Evolutionary conservation across 192 early-diverging fungal genomes (phyloP), one percentile per base, ranked within the genome.

Genomic region (Martensiomyces pterosporus): DNA sequence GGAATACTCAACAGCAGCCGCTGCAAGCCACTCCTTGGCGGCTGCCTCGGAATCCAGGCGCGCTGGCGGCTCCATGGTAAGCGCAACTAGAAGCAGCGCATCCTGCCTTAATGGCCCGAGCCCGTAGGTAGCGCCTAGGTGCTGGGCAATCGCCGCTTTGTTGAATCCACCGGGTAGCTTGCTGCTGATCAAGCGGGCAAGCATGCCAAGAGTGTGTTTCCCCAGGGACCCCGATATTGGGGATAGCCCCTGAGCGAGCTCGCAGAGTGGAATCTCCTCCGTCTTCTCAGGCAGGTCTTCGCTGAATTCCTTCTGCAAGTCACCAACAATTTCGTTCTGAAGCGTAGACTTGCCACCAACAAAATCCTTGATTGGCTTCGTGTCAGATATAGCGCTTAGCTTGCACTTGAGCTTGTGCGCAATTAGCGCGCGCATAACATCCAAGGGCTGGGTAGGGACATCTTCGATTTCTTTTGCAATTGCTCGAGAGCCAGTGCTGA

Each of bases 271-370:
- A 22, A 85, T 77, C 66, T 97, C 94, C 55, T 97, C 94, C 47
- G 90, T 79, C 73, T 92, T 93, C 47, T 97, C 94, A 24, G 91
- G 87, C 33, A 88, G 74, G 43, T 76, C 80, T 43, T 78, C 81
- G 39, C 81, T 82, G 73, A 94, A 93, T 71, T 97, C 94, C 57
- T 90, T 92, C 47, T 86, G 88, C 29, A 97, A 65, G 62, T 97
- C 94, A 64, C 94, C 94, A 47, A 94, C 75, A 26, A 97, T 91
- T 58, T 97, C 94, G 77, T 97, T 97, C 62, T 97, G 93, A 24
- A 97, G 78, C 19, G 94, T 97, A 12, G 89, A 91, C 68, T 97
- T 97, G 57, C 94, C 94, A 25, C 88, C 92, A 33, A 94, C 92
- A 38, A 97, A 81, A 43, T 97, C 92, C 77, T 92, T 67, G 47